Evolutionary conservation across 2,329 filamentous ascomycete genomes (phyloP), one percentile per base, ranked within the genome.

Genomic region (Claviceps capensis): DNA sequence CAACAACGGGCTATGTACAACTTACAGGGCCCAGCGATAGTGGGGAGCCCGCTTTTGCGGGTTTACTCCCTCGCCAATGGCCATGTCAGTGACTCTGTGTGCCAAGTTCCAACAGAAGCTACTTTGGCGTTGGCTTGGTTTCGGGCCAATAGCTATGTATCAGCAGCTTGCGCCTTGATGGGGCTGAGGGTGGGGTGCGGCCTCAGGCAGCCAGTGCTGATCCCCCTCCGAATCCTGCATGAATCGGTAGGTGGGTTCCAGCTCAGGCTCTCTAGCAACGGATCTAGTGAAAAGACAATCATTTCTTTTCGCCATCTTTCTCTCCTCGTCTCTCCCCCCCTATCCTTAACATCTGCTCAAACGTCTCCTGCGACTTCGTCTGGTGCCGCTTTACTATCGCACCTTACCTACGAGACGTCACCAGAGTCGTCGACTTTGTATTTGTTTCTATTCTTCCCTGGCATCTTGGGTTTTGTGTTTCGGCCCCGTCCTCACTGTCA

Each of bases 231-330:
- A 47, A 23, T 50, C 50, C 52, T 37, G 36, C 43, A 41, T 42
- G 36, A 41, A 43, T 54, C 52, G 45, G 48, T 52, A 47, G 49
- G 53, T 47, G 52, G 53, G 48, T 53, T 44, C 51, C 55, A 57
- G 47, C 52, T 58, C 55, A 58, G 55, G 46, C 55, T 56, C 58
- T 55, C 56, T 51, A 46, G 56, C 55, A 58, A 57, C 54, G 51
- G 41, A 49, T 51, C 49, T 49, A 47, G 46, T 51, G 26, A 53
- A 53, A 52, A 49, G 38, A 49, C 51, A 41, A 48, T 55, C 49
- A 49, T 49, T 50, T 52, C 54, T 54, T 53, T 58, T 57, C 52
- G 44, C 49, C 42, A 49, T 48, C 49, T 36, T 48, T 51, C 52
- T 56, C 36, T 49, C 52, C 43, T 34, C 43, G 30, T 40, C 46